Evolutionary conservation across 2,329 filamentous ascomycete genomes (phyloP).

Genomic region (Clarireedia monteithiana): DNA sequence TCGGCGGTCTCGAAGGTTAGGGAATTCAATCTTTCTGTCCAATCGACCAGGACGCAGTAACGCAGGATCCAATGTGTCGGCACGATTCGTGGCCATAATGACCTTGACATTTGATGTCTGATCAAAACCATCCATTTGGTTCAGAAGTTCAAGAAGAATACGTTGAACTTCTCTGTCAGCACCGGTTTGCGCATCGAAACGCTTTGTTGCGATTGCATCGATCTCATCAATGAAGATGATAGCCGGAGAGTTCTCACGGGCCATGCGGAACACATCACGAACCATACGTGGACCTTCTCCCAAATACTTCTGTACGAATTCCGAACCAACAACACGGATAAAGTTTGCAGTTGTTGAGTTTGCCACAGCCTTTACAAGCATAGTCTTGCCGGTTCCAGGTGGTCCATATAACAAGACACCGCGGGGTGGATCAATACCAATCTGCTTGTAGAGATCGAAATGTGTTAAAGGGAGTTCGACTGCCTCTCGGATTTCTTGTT

Average conservation of each 20-base stretch:
- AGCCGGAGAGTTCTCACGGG: constrained; percentile 91
- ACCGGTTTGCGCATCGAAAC: constrained; percentile 97
- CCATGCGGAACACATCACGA: constrained; percentile 98
- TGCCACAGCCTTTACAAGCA: constrained; percentile 96
- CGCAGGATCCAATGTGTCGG: constrained; percentile 92
- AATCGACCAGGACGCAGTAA: constrained; percentile 89
- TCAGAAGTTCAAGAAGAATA: constrained; percentile 92
- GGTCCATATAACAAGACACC: constrained; percentile 95
- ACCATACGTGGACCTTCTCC: constrained; percentile 98
- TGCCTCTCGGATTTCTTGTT: constrained; percentile 97
- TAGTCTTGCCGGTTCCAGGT: constrained; percentile 92
- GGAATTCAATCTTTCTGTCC: constrained; percentile 98
- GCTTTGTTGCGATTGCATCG: constrained; percentile 97
- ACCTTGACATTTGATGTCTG: constrained; percentile 99
- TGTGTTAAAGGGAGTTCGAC: constrained; percentile 95
- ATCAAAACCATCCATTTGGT: constrained; percentile 99
- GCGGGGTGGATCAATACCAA: constrained; percentile 94
- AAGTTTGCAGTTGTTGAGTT: constrained; percentile 98
- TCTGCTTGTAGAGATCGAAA: constrained; percentile 98
- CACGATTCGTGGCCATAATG: constrained; percentile 99
- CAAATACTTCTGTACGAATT: constrained; percentile 98
- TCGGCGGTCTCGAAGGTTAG: constrained; percentile 84
- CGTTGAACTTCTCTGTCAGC: constrained; percentile 97
- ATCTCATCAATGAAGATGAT: constrained; percentile 99
- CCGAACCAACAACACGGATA: constrained; percentile 94